These are phyloP conservation scores for Cystobasidium pallidum DNA, from an alignment of 1,284 basidiomycete species.

Conservation along the genomic window DNA sequence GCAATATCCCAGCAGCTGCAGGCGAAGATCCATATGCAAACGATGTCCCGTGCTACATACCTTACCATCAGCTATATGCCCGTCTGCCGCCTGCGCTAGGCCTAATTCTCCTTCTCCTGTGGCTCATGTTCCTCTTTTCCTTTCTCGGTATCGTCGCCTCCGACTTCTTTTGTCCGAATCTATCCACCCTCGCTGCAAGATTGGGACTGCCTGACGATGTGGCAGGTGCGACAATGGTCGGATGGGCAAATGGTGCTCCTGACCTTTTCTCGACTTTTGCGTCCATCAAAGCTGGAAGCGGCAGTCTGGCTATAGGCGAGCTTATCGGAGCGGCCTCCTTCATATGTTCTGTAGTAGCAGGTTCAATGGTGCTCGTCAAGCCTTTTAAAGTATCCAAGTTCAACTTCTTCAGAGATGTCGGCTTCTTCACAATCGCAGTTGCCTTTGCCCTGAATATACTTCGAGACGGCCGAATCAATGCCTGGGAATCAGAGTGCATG, in stretches of 20 bases:
- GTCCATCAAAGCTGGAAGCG: constrained; percentile 82
- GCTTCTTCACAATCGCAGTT: constrained; percentile 86
- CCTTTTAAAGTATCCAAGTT: constrained; percentile 80
- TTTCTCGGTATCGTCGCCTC: constrained; percentile 86
- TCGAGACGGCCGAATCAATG: constrained; percentile 72
- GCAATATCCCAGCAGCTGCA: neutral
- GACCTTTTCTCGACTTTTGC: constrained; percentile 94
- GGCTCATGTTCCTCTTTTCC: constrained; percentile 80
- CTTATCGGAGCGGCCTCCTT: constrained; percentile 93
- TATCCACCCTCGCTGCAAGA: constrained; percentile 76
- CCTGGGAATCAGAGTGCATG: constrained; percentile 75
- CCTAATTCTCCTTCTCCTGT: constrained; percentile 68
- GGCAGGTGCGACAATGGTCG: constrained; percentile 88
- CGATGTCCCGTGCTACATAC: constrained; percentile 59
- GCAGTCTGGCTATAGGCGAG: constrained; percentile 90
- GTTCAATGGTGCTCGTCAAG: constrained; percentile 92
- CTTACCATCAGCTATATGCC: constrained; percentile 71
- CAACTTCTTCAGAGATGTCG: constrained; percentile 88
- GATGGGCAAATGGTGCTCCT: constrained; percentile 90
- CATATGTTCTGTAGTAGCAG: constrained; percentile 90
- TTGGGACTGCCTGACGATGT: constrained; percentile 85
- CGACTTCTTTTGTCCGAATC: constrained; percentile 94
- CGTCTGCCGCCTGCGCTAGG: constrained; percentile 63
- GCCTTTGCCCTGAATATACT: constrained; percentile 73
- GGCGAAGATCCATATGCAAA: constrained; percentile 24